Evolutionary conservation across 306 rosid genomes (phyloP), one percentile per base, ranked within the genome.

Genomic region (Inga laurina): DNA sequence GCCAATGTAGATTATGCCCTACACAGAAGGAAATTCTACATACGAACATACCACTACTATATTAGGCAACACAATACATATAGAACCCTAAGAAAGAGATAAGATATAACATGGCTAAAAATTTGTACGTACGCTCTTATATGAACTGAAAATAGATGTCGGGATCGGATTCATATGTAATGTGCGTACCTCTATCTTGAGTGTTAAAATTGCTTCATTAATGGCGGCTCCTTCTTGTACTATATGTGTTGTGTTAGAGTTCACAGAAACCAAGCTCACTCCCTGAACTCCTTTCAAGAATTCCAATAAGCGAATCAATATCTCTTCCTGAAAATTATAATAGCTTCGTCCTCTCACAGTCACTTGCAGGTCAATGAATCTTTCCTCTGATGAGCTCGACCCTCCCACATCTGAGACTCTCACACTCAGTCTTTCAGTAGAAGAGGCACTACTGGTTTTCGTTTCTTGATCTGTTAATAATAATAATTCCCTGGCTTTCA

Each of bases 401-500:
- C 51, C 5, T 13, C 37, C 8, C 10, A 71, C 52, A n/a, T 39
- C 9, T 19, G 75, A 71, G 13, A 71, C 37, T 71, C 56, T 16
- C 37, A 71, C 56, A 39, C 8, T 70, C 16, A 70, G 21, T 70
- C 74, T 41, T 70, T 70, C 74, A 21, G 13, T 45, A 45, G 13
- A 10, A 1, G 81, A 11, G 39, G 39, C 19, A 1, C 64, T 22
- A 1, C 43, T 19, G 8, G 10, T 37, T 30, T 67, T 82, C 78
- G 66, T 61, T 41, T 35, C 43, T 34, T 83, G 83, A 2, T 52
- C 10, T n/a, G 35, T 41, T 24, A 86, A 19, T 54, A 85, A 3
- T 52, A 52, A 18, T 56, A 21, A 74, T 87, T 84, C 84, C 68
- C 81, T 70, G 24, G 77, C 7, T 56, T 80, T 59, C 18, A 67